Conservation (phyloP, 1,284 basidiomycete species). For the Sanguinoderma infundibulare region DNA sequence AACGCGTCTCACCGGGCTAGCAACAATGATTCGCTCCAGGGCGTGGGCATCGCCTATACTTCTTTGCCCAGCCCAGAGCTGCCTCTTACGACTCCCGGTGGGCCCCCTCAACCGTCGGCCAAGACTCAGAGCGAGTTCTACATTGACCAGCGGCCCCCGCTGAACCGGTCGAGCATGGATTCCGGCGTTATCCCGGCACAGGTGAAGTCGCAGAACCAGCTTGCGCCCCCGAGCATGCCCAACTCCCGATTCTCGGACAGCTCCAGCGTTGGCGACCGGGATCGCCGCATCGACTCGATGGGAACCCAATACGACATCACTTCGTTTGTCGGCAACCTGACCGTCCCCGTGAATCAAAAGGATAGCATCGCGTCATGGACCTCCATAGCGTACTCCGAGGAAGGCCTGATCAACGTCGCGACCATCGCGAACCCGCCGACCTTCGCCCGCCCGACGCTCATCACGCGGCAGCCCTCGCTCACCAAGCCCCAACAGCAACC, state of each 20-base stretch:
- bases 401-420: constrained; percentile 19
- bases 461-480: constrained; percentile 7
- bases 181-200: constrained; percentile 14
- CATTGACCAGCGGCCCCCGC: constrained; percentile 68
- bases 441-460: constrained; percentile 19
- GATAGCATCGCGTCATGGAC: constrained; percentile 23
- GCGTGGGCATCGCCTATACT: constrained; percentile 15
- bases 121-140: constrained; percentile 64
- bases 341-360: constrained; percentile 20
- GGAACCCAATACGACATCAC: constrained; percentile 73
- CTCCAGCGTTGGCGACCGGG: constrained; percentile 25
- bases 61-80: constrained; percentile 18
- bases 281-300: constrained; percentile 43
- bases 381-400: constrained; percentile 19
- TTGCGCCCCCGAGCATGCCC: constrained; percentile 14
- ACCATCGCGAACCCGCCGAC: constrained; percentile 15
- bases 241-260: constrained; percentile 37
- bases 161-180: constrained; percentile 30
- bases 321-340: constrained; percentile 63
- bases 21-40: background rate
- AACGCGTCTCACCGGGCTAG: background rate
- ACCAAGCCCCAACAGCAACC: background rate
- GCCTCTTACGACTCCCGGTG: constrained; percentile 30
- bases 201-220: background rate
- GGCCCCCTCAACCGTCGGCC: constrained; percentile 36